Base-by-base conservation (phyloP, 202 grass and related monocot species). In the Eragrostis tef region DNA sequence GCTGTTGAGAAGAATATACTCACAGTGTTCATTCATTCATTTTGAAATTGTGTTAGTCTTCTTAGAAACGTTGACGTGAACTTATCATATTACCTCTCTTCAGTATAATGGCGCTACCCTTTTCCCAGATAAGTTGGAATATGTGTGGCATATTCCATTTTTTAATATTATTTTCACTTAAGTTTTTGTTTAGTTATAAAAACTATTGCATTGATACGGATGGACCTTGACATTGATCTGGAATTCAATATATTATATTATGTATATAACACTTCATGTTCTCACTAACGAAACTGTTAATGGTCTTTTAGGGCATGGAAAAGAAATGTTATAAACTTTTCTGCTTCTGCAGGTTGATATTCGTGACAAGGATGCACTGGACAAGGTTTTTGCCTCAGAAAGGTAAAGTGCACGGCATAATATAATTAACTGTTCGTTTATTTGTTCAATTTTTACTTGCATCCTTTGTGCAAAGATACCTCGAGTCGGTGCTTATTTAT, bases 311-410 rank as follows among this genome's bases (percentile, higher is more conserved):
- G 51, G 19, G 31, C 42, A 36, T 43, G 21, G 44, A 74, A 65
- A 13, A 27, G 5, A 14, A 68, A 48, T 45, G 39, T 50, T 69
- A 36, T 71, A 36, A 74, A 59, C 9, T 48, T 77, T 44, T 88
- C 52, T 87, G 16, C 71, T 87, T 83, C 41, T 92, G 78, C 89
- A 97, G 94, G 70, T 90, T 87, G 94, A 97, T 80, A 85, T 97
- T 14, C 91, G 94, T 74, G 85, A 97, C 27, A 93, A 89, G 83
- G 85, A 71, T 64, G 91, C 85, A 39, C 75, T 97, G 44, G 77
- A 92, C 49, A 81, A 85, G 20, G 73, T 97, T 86, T 97, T 97
- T 79, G 43, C 80, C 79, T 97, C 87, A 51, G 75, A 86, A 80
- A 92, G 90, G 94, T 97, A 93, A 86, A 79, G 0, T 72, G 83